Base-by-base conservation (phyloP, 2,329 filamentous ascomycete genomes). In the Cercospora sesami region DNA sequence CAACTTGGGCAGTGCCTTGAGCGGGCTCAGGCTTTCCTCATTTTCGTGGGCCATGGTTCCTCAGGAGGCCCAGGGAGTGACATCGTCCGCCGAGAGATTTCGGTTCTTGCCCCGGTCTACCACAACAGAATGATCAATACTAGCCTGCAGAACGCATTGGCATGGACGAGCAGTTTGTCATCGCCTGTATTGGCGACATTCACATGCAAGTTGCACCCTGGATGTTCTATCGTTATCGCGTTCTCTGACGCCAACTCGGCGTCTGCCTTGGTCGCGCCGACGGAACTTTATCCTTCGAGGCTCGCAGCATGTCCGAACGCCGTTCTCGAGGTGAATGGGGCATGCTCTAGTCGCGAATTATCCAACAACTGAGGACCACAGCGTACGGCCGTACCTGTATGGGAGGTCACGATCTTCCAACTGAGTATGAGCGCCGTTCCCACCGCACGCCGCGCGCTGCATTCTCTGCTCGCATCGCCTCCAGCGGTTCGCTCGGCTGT, bases 1-100 rank as follows among this genome's bases (percentile, higher is more conserved):
- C 55, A 73, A 36, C 26, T 64, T 63, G n/a, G 69, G 71, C n/a
- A 73, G 68, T 53, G 68, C 59, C 57, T 70, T 69, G 42, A 60
- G 66, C 31, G 48, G 61, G 23, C 23, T 48, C 16, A 48, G 4
- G 26, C 62, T 67, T 18, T 68, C 67, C 7, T 64, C 65, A 23
- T 64, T 67, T 16, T 28, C 48, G 21, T 57, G 48, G 31, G 61
- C 45, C 61, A 63, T 63, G 6, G n/a, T 39, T 61, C 30, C 36
- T 33, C n/a, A 28, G 21, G 30, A 58, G 53, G 53, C 26, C 53
- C 14, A 31, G 53, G 26, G 26, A 58, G 16, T 12, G 28, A 58
- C 53, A 61, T 61, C 36, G 31, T 61, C 59, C 18, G 45, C 45
- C 45, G 45, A 23, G 45, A 23, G 21, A 21, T 12, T 23, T 14